Base-by-base conservation (phyloP, 345 rosid species). In the Corchorus capsularis region DNA sequence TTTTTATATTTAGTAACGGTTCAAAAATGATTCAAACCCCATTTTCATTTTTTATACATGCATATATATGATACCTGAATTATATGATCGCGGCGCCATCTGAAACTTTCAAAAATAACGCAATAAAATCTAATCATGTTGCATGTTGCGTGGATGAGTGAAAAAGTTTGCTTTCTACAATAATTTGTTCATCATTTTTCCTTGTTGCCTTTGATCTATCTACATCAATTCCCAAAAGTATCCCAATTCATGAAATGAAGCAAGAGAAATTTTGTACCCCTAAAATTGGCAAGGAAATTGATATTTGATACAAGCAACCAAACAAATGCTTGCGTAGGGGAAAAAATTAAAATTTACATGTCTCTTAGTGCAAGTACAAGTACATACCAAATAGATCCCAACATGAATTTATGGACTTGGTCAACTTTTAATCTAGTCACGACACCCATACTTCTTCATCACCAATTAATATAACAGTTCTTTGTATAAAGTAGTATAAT, bases 341-440 rank as follows among this genome's bases (percentile, higher is more conserved):
- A 6, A 6, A 39, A 39, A 6, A 3, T n/a, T n/a, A n/a, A n/a
- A n/a, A 12, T 15, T 2, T 12, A 1, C 53, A 49, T 49, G 5
- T 50, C 54, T 14, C 17, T 12, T 55, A 3, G 0, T 0, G 50
- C 22, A 55, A 55, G 60, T 14, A 19, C 19, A 55, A 55, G 60
- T 14, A 19, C 19, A n/a, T 12, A 46, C 56, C 46, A 3, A 39
- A 81, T 63, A 16, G 57, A 52, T 46, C 3, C 79, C 65, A 71
- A 17, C 78, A 75, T 45, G 79, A 75, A 79, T 79, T 62, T 79
- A 77, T 72, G 81, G 60, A 47, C 2, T 17, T 6, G 61, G 78
- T 79, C 81, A 81, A 79, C 79, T 60, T 1, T 41, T 27, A 27
- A 37, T 72, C 6, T 17, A 1, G 2, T 15, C n/a, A 13, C 20